Conservation (phyloP, 257 asterid genomes). For the Nicotiana paniculata region DNA sequence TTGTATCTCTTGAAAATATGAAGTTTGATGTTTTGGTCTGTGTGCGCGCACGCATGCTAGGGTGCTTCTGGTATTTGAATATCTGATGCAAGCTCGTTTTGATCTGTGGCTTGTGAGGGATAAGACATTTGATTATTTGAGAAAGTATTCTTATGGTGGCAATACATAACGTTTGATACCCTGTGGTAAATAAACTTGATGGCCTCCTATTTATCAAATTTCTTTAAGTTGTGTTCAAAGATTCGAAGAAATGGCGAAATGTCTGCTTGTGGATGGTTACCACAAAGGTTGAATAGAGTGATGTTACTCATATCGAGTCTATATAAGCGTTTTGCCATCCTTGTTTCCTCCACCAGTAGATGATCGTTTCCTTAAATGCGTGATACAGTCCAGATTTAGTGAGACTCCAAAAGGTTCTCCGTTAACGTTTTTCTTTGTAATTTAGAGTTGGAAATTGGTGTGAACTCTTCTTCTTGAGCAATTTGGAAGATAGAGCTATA, state of each 20-base stretch:
- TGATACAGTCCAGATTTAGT: not conserved
- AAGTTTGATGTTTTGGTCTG: not conserved
- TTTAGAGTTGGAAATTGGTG: too few relatives aligned
- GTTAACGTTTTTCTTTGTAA: too few relatives aligned
- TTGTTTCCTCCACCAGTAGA: not conserved
- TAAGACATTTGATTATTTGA: not conserved
- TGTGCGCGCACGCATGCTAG: not conserved
- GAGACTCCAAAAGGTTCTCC: too few relatives aligned
- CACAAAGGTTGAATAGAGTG: too few relatives aligned
- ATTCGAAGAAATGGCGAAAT: too few relatives aligned
- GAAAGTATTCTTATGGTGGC: not conserved
- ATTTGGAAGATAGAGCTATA: too few relatives aligned
- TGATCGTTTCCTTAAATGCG: not conserved
- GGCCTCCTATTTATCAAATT: not conserved
- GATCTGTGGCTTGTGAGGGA: not conserved
- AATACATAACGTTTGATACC: not conserved
- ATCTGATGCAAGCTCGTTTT: not conserved
- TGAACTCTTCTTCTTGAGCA: too few relatives aligned
- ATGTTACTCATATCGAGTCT: too few relatives aligned
- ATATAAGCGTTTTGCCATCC: not conserved
- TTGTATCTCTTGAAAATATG: not conserved
- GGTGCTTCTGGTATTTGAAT: not conserved
- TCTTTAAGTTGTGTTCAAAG: not conserved
- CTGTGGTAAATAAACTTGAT: not conserved
- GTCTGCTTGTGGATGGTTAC: too few relatives aligned